Conservation (phyloP, 495 filamentous ascomycete genomes). For the Penicillium pulvis region DNA sequence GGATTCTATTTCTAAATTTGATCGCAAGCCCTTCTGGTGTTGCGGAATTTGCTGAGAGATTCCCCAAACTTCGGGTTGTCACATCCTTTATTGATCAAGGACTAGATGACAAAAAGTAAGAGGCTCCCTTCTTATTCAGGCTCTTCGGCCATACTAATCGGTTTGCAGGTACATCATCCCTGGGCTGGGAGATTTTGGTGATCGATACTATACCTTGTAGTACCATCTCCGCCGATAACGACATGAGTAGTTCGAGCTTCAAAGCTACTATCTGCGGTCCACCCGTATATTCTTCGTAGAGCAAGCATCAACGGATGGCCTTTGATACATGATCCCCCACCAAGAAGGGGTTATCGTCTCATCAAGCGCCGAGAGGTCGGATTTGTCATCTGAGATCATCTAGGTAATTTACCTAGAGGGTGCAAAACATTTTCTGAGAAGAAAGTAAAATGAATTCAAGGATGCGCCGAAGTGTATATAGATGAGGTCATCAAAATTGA, state of each 20-base stretch:
- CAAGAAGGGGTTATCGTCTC: background rate
- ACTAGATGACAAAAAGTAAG: slow-evolving; percentile 94
- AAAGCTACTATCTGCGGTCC: background rate
- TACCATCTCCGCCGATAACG: background rate
- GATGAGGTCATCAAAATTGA: slow-evolving; percentile 17
- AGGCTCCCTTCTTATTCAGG: background rate
- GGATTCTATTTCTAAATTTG: slow-evolving; percentile 92
- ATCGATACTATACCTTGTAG: slow-evolving; percentile 92
- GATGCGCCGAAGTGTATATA: slow-evolving; percentile 14
- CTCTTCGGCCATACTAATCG: slow-evolving; percentile 22
- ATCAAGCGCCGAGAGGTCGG: background rate
- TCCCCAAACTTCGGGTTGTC: slow-evolving; percentile 89
- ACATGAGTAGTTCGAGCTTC: background rate
- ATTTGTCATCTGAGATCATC: background rate
- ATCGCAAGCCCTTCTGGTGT: slow-evolving; percentile 95
- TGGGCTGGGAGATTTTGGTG: slow-evolving; percentile 94
- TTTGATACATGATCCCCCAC: background rate
- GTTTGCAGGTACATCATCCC: slow-evolving; percentile 85
- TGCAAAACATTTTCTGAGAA: background rate
- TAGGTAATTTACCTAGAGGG: background rate
- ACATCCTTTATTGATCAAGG: slow-evolving; percentile 97
- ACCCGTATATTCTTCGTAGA: background rate
- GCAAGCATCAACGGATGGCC: background rate
- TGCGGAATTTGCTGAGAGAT: slow-evolving; percentile 83
- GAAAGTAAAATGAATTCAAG: slow-evolving; percentile 7